Base-by-base conservation (phyloP, 257 asterid species). In the Fraxinus cuspidata region DNA sequence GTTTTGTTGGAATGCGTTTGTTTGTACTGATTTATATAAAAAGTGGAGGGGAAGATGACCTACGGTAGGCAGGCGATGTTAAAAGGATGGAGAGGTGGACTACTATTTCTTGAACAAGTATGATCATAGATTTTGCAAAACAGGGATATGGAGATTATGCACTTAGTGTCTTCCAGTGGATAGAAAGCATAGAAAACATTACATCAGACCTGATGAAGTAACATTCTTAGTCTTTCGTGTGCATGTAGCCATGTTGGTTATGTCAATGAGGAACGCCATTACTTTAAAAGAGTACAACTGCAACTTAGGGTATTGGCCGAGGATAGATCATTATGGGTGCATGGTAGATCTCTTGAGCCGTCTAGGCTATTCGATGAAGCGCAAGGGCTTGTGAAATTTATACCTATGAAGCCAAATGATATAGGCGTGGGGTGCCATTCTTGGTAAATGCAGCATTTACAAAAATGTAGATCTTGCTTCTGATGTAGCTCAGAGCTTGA, bases 311-410 rank as follows among this genome's bases (percentile, higher is more conserved):
- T 16, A 81, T 92, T 4, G 82, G 47, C 97, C 94, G 0, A 81
- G 69, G 58, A 87, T 94, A 51, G 94, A 87, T 78, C 97, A 92
- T 68, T 94, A 78, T 40, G 96, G 97, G 18, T 90, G 96, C 91
- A 90, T 92, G 94, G 94, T 92, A 77, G 98, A 92, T 85, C 75
- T 92, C 85, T 69, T 90, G 51, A 88, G 97, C 67, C 97, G 96
- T 5, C 96, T 18, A 97, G 98, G n/a, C 81, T 87, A 51, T 49
- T 92, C 0, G 88, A 88, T 64, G 97, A 94, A 73, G 97, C 97
- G 4, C 74, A 70, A 9, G 81, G 70, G 71, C 74, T 91, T 13
- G 93, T 92, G 53, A 84, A 87, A 78, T 77, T 89, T 5, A 92
- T 94, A 96, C 97, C 93, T 60, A 85, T 91, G 90, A 84, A 81